Conservation (phyloP, 768 basidiomycete species). For the Pleurotus platypus region DNA sequence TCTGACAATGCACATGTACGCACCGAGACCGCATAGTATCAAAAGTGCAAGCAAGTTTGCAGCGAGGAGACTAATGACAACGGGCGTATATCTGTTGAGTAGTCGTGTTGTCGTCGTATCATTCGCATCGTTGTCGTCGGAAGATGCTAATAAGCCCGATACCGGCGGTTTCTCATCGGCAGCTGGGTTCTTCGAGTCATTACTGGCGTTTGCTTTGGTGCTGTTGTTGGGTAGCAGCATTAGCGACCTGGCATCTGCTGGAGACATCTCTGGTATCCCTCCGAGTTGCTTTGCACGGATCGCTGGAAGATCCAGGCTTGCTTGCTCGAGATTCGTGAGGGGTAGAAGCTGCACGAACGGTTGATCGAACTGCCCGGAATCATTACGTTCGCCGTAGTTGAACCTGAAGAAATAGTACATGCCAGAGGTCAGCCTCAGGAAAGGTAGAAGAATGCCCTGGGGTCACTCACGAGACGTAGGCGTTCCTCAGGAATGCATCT, state of each 20-base stretch:
- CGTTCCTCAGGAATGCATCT: constrained; percentile 61
- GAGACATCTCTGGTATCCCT: background rate
- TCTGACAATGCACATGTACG: background rate
- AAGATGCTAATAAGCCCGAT: too few relatives aligned
- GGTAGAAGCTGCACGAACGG: constrained; percentile 66
- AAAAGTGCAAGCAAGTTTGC: background rate
- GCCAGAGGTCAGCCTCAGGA: background rate
- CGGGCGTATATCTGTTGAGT: background rate
- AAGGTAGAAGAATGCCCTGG: background rate
- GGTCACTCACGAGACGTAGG: constrained; percentile 10
- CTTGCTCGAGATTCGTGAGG: constrained; percentile 34
- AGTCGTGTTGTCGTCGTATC: background rate
- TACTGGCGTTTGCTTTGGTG: too few relatives aligned
- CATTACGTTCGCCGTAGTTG: constrained; percentile 61
- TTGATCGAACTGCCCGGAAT: constrained; percentile 33
- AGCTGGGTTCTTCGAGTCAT: too few relatives aligned
- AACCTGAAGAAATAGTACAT: constrained; percentile 43
- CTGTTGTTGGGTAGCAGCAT: background rate
- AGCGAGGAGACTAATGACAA: background rate
- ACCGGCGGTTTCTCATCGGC: too few relatives aligned
- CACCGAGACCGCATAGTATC: background rate
- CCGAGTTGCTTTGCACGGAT: background rate
- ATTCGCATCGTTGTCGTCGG: too few relatives aligned
- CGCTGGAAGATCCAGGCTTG: background rate
- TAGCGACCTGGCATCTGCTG: background rate